These are phyloP conservation scores for Dimocarpus longan DNA, from an alignment of 345 rosid genomes.

Conservation along the genomic window DNA sequence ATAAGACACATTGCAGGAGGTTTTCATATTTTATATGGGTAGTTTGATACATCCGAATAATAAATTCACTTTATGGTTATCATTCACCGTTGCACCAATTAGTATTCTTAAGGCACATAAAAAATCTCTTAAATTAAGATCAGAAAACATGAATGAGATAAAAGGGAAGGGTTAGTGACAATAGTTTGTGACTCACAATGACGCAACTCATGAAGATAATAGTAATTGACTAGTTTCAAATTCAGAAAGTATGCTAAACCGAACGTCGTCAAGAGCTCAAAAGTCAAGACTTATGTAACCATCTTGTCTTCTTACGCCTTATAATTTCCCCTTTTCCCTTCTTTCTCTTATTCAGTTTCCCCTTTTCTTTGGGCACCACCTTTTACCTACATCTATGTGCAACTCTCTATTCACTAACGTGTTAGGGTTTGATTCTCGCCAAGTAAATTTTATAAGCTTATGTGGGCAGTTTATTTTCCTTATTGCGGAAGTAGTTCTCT, in stretches of 20 bases:
- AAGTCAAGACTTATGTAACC: conserved; percentile 13
- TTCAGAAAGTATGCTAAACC: background rate
- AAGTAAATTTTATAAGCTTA: no score
- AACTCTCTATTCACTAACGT: no score
- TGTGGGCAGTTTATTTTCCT: no score
- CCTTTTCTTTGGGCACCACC: background rate
- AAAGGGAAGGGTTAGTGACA: background rate
- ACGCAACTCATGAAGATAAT: no score
- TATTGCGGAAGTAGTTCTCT: no score
- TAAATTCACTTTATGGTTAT: no score
- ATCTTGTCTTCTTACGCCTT: background rate
- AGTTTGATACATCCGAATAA: no score
- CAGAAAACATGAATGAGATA: background rate
- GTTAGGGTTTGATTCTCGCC: no score
- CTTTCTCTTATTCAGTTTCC: background rate
- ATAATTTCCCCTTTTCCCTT: background rate
- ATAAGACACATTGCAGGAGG: no score
- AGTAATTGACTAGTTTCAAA: no score
- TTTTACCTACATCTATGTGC: no score
- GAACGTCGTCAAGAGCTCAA: background rate
- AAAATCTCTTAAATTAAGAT: background rate
- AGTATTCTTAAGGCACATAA: background rate
- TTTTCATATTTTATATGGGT: no score
- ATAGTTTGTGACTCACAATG: background rate
- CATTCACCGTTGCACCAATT: background rate